phyloP scores from a whole-genome alignment of 257 asterid genomes.

The Orobanche coerulescens region DNA sequence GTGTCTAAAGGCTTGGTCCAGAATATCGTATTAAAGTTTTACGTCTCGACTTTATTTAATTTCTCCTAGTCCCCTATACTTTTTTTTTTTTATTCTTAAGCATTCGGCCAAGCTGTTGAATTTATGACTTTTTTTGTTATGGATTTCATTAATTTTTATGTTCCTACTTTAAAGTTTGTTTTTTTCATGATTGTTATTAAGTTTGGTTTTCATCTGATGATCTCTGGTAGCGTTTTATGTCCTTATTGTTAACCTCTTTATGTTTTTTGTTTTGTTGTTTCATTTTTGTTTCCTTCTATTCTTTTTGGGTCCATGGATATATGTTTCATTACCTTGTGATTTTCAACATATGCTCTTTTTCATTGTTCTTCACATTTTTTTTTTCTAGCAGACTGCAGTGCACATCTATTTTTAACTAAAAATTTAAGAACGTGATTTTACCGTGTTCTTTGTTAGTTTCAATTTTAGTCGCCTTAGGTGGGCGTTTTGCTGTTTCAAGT shows the following conservation, averaged over 20 bases:
- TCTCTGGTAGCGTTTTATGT: slow-evolving; percentile 6
- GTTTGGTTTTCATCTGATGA: neutral
- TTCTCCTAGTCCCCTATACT: slow-evolving; percentile 9
- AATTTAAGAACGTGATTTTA: too few relatives aligned
- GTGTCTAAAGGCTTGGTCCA: slow-evolving; percentile 11
- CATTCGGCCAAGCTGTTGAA: slow-evolving; percentile 17
- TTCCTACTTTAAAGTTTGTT: slow-evolving; percentile 16
- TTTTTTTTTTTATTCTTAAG: slow-evolving; percentile 3
- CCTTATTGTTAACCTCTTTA: neutral
- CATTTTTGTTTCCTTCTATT: slow-evolving; percentile 8
- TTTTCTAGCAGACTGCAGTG: too few relatives aligned
- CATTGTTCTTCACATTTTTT: neutral
- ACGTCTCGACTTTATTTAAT: slow-evolving; percentile 11
- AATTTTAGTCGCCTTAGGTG: too few relatives aligned
- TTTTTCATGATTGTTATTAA: slow-evolving; percentile 3
- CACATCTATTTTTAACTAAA: too few relatives aligned
- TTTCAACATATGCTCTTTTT: neutral
- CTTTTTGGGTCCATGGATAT: neutral
- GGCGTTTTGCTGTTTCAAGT: too few relatives aligned
- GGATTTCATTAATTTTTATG: slow-evolving; percentile 15
- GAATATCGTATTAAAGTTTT: slow-evolving; percentile 7
- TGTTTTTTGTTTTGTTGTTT: neutral
- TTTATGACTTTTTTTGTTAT: slow-evolving; percentile 7
- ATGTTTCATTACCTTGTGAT: neutral
- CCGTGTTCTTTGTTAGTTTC: too few relatives aligned